Evolutionary conservation across 768 basidiomycete species (phyloP).

Genomic region (Podaxis pistillaris): DNA sequence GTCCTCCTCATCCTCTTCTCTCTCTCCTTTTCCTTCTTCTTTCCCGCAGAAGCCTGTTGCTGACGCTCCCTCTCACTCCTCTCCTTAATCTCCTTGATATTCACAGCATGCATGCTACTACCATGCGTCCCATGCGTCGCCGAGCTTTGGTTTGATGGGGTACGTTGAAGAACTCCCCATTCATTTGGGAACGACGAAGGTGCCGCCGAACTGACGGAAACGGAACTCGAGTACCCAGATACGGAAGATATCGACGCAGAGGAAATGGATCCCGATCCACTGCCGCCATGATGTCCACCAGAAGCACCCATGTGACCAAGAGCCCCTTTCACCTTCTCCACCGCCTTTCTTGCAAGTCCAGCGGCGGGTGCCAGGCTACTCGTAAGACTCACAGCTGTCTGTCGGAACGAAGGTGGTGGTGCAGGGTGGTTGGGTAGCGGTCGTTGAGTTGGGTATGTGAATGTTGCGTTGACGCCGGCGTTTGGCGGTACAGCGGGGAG

Average conservation of each 20-base stretch:
- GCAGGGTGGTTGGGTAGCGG: slow-evolving; percentile 12
- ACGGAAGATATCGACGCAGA: slow-evolving; percentile 34
- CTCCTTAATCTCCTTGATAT: slow-evolving; percentile 14
- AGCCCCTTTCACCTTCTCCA: slow-evolving; percentile 72
- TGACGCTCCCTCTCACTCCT: slow-evolving; percentile 1
- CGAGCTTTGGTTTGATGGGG: slow-evolving; percentile 36
- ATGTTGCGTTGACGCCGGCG: slow-evolving; percentile 19
- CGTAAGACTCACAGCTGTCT: slow-evolving; percentile 72
- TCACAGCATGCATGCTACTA: slow-evolving; percentile 13
- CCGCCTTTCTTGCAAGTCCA: slow-evolving; percentile 73
- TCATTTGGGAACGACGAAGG: slow-evolving; percentile 35
- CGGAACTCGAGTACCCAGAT: slow-evolving; percentile 10
- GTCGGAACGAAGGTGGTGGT: slow-evolving; percentile 27
- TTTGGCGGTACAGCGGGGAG: slow-evolving; percentile 20
- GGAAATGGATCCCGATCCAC: slow-evolving; percentile 43
- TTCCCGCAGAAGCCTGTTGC: not conserved
- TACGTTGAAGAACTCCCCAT: slow-evolving; percentile 31
- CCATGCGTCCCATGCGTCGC: not conserved
- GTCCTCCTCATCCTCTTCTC: slow-evolving; percentile 44
- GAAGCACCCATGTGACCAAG: slow-evolving; percentile 43
- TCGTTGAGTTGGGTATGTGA: slow-evolving; percentile 12
- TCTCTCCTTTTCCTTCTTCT: slow-evolving; percentile 9
- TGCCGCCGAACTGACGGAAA: slow-evolving; percentile 27
- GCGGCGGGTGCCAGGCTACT: slow-evolving; percentile 68
- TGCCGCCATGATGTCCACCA: not conserved